phyloP scores from a whole-genome alignment of 108 stramenopile species.

The Cyclotella atomus region DNA sequence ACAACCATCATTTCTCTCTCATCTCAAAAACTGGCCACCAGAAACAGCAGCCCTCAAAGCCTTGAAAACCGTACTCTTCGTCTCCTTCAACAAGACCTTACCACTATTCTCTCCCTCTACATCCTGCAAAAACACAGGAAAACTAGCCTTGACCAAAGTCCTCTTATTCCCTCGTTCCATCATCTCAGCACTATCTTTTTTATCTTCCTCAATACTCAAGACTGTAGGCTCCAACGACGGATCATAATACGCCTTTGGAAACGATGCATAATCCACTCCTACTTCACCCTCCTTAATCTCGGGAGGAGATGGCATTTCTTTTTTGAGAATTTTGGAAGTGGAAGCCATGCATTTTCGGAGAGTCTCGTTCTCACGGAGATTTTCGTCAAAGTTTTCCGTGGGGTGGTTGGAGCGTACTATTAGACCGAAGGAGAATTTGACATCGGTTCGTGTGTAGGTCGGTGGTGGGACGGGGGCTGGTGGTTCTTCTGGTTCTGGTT shows the following conservation, averaged over 20 bases:
- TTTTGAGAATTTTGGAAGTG: constrained; percentile 39
- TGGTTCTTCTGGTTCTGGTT: not conserved
- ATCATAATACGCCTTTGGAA: constrained; percentile 50
- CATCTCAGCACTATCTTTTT: not conserved
- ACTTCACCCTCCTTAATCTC: constrained; percentile 4
- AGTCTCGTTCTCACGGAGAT: constrained; percentile 46
- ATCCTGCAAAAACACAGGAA: constrained; percentile 47
- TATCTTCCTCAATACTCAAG: constrained; percentile 47
- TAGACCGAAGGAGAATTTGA: constrained; percentile 54
- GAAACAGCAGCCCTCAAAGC: constrained; percentile 49
- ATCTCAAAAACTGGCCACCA: constrained; percentile 47
- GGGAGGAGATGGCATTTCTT: constrained; percentile 41
- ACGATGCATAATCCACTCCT: not conserved
- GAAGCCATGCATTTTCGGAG: constrained; percentile 47
- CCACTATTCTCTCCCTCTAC: constrained; percentile 21
- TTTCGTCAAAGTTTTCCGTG: constrained; percentile 29
- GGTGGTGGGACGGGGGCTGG: constrained; percentile 12
- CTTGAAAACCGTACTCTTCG: constrained; percentile 45
- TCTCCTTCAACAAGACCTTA: constrained; percentile 41
- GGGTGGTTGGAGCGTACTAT: constrained; percentile 29
- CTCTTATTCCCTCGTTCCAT: constrained; percentile 27
- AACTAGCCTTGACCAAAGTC: constrained; percentile 49
- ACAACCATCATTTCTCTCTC: no score
- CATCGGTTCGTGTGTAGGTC: constrained; percentile 44
- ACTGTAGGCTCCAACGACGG: constrained; percentile 44